A percentile compares a stretch with the other conserved stretches of the same genome.
Conservation (phyloP, 805 yeast genomes). For the Candida khao-thaluensis region DNA sequence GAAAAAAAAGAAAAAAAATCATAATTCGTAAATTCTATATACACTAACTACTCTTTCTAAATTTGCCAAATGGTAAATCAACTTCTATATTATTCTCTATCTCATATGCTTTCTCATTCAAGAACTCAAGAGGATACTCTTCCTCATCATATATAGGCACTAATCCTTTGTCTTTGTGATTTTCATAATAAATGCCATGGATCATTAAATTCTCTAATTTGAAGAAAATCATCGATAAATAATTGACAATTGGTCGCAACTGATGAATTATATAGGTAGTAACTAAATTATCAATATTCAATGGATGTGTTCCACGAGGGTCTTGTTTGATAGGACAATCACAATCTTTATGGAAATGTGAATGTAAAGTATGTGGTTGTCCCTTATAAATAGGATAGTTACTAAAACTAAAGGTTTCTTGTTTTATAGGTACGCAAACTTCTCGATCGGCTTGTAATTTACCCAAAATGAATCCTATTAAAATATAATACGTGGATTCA, state of each 20-base stretch:
- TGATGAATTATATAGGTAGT: constrained; percentile 37
- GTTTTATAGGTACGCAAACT: constrained; percentile 35
- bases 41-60: constrained; percentile 9
- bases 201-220: constrained; percentile 31
- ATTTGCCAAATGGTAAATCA: constrained; percentile 18
- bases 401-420: constrained; percentile 20
- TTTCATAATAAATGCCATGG: constrained; percentile 35
- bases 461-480: constrained; percentile 33
- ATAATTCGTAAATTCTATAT: background rate
- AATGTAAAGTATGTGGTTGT: constrained; percentile 33
- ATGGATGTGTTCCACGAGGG: constrained; percentile 20
- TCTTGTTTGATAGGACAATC: constrained; percentile 23
- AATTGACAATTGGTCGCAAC: constrained; percentile 29
- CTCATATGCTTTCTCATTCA: constrained; percentile 7
- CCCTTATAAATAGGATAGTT: constrained; percentile 36
- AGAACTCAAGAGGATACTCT: constrained; percentile 26
- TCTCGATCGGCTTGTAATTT: constrained; percentile 37
- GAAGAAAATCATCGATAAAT: constrained; percentile 22
- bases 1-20: too few species aligned
- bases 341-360: constrained; percentile 28
- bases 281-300: constrained; percentile 32
- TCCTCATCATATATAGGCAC: constrained; percentile 27
- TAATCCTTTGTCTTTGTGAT: constrained; percentile 12
- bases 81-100: constrained; percentile 1
- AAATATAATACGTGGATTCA: constrained; percentile 29